Evolutionary conservation across 345 rosid species (phyloP).

Genomic region (Pseudoturritis turrita): DNA sequence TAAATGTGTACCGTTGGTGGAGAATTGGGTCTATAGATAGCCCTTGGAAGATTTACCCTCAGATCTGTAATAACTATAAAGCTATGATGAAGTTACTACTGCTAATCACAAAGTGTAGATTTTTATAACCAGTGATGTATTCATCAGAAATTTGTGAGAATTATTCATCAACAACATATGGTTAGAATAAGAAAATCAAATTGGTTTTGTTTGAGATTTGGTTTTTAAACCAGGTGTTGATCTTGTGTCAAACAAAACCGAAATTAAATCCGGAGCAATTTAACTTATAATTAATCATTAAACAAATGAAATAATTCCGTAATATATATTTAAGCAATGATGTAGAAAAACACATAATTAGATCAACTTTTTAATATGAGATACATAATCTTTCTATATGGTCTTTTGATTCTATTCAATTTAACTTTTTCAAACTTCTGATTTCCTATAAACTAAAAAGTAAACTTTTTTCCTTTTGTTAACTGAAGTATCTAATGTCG

Average conservation of each 20-base stretch:
- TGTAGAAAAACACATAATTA: background rate
- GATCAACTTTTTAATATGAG: background rate
- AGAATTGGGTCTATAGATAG: slow-evolving; percentile 4
- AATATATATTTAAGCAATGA: background rate
- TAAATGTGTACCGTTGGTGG: slow-evolving; percentile 19
- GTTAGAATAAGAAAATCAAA: background rate
- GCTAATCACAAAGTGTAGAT: slow-evolving; percentile 15
- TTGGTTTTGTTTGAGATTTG: background rate
- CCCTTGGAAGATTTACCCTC: background rate
- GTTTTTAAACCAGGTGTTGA: background rate
- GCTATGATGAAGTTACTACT: slow-evolving; percentile 13
- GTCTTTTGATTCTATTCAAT: background rate
- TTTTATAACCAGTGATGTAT: background rate
- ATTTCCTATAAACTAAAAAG: background rate
- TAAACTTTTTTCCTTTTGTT: background rate
- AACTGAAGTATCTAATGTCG: too few species aligned
- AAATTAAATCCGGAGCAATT: background rate
- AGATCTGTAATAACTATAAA: slow-evolving; percentile 16
- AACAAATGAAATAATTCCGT: background rate
- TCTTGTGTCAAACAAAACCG: background rate
- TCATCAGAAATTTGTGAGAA: background rate
- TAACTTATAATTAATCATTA: background rate
- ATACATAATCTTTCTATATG: background rate
- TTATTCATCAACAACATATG: background rate
- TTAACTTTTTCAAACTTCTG: background rate